Base-by-base conservation (phyloP, 2,329 filamentous ascomycete genomes). In the Fusarium sororula region DNA sequence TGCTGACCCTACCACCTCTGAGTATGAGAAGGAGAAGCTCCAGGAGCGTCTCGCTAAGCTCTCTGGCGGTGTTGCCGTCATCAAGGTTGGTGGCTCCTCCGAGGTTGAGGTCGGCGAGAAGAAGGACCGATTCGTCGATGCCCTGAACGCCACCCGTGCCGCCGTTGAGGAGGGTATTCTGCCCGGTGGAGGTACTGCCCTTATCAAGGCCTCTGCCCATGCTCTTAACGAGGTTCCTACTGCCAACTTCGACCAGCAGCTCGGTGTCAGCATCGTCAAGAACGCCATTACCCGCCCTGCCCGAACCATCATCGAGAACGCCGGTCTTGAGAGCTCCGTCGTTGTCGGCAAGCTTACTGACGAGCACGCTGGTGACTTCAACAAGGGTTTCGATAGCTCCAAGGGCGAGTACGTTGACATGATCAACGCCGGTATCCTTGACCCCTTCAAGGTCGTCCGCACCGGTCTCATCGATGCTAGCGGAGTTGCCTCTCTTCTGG, bases 21-120 rank as follows among this genome's bases (percentile, higher is more conserved):
- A 99, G 82, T 99, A 99, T 87, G 96, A 99, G 91, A 98, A 98
- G 91, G 96, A 99, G 93, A 99, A 99, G 92, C 94, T 99, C 76
- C 96, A 98, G 88, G 96, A 99, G 90, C 96, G 96, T 87, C 94
- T 99, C 72, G 96, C 96, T 79, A 99, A 99, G 92, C 94, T 99
- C 78, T 98, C 96, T 77, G 96, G 96, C 75, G 96, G 96, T 90
- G 96, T 99, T 80, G 96, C 96, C 79, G 96, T 99, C 86, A 98
- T 99, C 90, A 98, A 97, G 91, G 96, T 99, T 74, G 96, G 96
- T 80, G 96, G 96, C 84, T 90, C 95, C 75, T 98, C 96, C 74
- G 96, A 99, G 87, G 96, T 99, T 76, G 96, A 99, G 90, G 96
- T 99, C 66, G 93, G 95, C 78, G 96, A 99, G 91, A 99, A 99